These are phyloP conservation scores for Paramecium pentaurelia DNA, from an alignment of 73 alveolate genomes.

Conservation along the genomic window DNA sequence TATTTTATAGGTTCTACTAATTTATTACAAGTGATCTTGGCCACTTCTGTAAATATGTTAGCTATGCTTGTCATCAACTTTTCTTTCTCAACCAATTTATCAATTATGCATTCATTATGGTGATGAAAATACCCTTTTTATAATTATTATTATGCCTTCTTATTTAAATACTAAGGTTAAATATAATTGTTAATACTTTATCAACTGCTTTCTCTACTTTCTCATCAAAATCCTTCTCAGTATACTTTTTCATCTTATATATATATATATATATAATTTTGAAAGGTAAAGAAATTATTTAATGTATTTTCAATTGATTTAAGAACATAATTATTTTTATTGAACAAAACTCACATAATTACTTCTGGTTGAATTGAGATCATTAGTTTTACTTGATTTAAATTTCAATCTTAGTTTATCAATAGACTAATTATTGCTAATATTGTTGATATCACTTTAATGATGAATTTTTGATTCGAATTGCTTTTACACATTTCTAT, in stretches of 20 bases:
- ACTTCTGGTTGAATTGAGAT: background rate
- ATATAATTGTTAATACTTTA: background rate
- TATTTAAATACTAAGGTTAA: background rate
- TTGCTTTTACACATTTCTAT: background rate
- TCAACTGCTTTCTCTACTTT: background rate
- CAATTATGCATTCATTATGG: slow-evolving; percentile 1
- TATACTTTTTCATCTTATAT: background rate
- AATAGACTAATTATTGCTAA: background rate
- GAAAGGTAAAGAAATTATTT: background rate
- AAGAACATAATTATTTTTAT: background rate
- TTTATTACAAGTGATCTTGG: background rate
- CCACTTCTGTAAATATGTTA: background rate
- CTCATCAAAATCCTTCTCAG: background rate
- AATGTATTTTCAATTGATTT: background rate
- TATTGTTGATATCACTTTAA: background rate
- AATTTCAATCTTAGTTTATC: background rate
- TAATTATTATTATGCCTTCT: background rate
- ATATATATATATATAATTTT: background rate
- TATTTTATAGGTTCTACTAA: slow-evolving; percentile 16
- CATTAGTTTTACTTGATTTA: background rate
- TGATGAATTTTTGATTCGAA: background rate
- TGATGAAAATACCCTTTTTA: background rate
- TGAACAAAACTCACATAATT: background rate
- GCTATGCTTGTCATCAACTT: background rate
- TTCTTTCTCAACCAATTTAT: slow-evolving; percentile 13